A percentile compares a stretch with the other conserved stretches of the same genome.
phyloP scores from a whole-genome alignment of 1,139 yeast genomes.

The Yamadazyma siamensis region DNA sequence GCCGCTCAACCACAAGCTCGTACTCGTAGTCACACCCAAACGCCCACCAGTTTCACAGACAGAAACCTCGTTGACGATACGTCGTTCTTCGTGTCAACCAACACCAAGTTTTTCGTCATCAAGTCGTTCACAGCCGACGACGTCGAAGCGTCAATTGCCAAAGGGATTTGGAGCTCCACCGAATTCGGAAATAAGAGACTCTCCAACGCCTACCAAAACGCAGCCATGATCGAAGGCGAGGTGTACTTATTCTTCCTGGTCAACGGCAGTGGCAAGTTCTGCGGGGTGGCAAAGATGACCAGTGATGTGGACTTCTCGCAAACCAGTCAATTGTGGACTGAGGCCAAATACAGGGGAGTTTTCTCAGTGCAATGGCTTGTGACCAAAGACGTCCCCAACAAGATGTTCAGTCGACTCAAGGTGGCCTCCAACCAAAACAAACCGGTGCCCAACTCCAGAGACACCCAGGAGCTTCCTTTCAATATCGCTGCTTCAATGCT shows the following conservation, averaged over 20 bases:
- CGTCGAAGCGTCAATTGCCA: conserved; percentile 45
- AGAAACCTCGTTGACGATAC: too few relatives aligned
- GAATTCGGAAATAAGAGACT: conserved; percentile 53
- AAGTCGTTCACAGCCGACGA: conserved; percentile 51
- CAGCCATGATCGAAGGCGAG: conserved; percentile 12
- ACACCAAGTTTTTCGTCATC: conserved; percentile 50
- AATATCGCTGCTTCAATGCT: conserved; percentile 48
- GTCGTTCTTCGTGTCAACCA: conserved; percentile 13
- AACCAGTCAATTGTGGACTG: conserved; percentile 47
- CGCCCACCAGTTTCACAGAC: too few relatives aligned
- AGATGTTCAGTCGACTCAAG: conserved; percentile 40
- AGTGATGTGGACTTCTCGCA: conserved; percentile 32
- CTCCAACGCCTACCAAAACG: conserved; percentile 23
- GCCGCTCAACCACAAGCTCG: too few relatives aligned
- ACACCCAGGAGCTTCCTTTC: conserved; percentile 51
- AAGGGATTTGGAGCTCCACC: conserved; percentile 60
- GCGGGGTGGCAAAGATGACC: conserved; percentile 61
- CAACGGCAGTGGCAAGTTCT: conserved; percentile 56
- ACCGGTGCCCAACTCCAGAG: conserved; percentile 58
- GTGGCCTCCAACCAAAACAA: conserved; percentile 46
- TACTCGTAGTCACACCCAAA: too few relatives aligned
- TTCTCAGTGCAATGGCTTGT: conserved; percentile 53
- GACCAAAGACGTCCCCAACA: conserved; percentile 50
- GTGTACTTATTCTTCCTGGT: conserved; percentile 55
- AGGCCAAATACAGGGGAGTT: conserved; percentile 48